A percentile compares a stretch with the other conserved stretches of the same genome.
These are phyloP conservation scores for Cymbopogon flexuosus DNA, from an alignment of 202 grass and related monocot genomes.

Conservation along the genomic window DNA sequence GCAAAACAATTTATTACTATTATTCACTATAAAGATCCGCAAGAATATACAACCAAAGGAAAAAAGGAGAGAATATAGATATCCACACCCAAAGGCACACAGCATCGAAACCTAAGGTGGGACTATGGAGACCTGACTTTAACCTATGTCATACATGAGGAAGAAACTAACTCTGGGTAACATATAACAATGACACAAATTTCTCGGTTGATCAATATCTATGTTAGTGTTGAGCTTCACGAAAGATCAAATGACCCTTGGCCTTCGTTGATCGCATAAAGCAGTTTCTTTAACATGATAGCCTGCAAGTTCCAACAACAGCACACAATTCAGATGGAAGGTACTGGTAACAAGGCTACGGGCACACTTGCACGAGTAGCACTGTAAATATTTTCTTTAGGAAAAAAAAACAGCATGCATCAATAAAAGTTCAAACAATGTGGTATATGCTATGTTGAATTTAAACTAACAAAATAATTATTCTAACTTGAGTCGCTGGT, in stretches of 20 bases:
- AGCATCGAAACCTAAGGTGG: constrained; percentile 7
- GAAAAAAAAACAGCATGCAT: not conserved
- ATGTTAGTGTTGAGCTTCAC: constrained; percentile 47
- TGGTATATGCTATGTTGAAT: not conserved
- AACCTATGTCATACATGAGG: constrained; percentile 32
- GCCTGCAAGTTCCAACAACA: constrained; percentile 41
- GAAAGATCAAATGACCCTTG: constrained; percentile 97
- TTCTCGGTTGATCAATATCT: constrained; percentile 25
- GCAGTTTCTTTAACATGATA: constrained; percentile 76
- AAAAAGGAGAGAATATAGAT: constrained; percentile 7
- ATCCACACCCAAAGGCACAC: not conserved
- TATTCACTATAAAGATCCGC: constrained; percentile 31
- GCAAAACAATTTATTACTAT: constrained; percentile 8
- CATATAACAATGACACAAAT: not conserved
- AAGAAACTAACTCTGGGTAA: constrained; percentile 22
- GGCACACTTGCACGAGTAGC: not conserved
- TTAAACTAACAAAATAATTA: not conserved
- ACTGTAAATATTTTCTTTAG: not conserved
- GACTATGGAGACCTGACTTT: not conserved
- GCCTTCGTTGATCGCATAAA: constrained; percentile 88
- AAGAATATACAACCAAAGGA: constrained; percentile 28
- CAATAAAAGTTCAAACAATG: not conserved
- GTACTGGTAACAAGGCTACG: not conserved
- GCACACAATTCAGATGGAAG: not conserved
- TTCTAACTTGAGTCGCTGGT: not conserved